These are phyloP conservation scores for Trypethelium eluteriae DNA, from an alignment of 495 filamentous ascomycete species.

Conservation along the genomic window DNA sequence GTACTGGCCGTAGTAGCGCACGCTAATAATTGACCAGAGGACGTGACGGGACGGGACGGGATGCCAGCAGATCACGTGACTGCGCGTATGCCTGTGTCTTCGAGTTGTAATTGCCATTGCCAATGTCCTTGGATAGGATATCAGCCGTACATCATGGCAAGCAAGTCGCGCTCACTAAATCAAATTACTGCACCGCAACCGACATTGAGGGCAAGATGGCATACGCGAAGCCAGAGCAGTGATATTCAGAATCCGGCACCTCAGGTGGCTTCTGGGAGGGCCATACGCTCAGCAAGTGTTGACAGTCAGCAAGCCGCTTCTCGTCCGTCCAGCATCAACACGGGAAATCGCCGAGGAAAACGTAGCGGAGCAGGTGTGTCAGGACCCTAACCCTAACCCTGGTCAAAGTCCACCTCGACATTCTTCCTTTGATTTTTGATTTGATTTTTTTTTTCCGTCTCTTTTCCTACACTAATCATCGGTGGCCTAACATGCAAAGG, in stretches of 20 bases:
- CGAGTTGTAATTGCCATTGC: too few relatives aligned
- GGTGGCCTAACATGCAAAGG: too few relatives aligned
- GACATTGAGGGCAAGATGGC: constrained; percentile 25
- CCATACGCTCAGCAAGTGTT: constrained; percentile 32
- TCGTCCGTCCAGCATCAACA: constrained; percentile 16
- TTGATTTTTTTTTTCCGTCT: background rate
- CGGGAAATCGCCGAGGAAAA: constrained; percentile 12
- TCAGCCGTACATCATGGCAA: constrained; percentile 12
- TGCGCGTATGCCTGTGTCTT: background rate
- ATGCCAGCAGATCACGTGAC: background rate
- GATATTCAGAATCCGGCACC: constrained; percentile 28
- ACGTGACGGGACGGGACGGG: too few relatives aligned
- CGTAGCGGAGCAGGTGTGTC: constrained; percentile 7
- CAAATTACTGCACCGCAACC: constrained; percentile 19
- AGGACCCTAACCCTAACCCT: constrained; percentile 14
- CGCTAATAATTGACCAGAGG: too few relatives aligned
- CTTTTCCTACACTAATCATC: too few relatives aligned
- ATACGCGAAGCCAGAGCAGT: constrained; percentile 38
- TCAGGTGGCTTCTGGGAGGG: constrained; percentile 17
- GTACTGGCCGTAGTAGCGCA: too few relatives aligned
- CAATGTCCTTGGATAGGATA: too few relatives aligned
- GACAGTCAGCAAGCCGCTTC: constrained; percentile 24
- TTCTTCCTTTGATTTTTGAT: background rate
- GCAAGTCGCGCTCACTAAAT: constrained; percentile 18
- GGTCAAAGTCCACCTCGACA: too few relatives aligned